Evolutionary conservation across 352 stramenopile species (phyloP), one percentile per base, ranked within the genome.

Genomic region (Pythium pyrilobum): DNA sequence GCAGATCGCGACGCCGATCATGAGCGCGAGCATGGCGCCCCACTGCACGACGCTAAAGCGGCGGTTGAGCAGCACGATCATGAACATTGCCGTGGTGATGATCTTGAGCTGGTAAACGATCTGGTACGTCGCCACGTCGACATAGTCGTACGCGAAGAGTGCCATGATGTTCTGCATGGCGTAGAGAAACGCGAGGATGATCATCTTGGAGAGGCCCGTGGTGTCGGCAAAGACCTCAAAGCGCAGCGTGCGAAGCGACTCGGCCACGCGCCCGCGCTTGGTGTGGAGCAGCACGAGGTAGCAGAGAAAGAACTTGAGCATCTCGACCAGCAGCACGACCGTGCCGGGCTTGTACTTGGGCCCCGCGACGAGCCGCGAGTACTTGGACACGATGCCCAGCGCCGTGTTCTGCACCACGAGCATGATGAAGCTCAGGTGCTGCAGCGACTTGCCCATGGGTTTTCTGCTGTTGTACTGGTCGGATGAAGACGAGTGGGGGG

Each of bases 31-130:
- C 82, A 95, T 92, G 29, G 85, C 80, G 56, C 66, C 64, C 85
- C 85, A 95, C 64, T 95, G 85, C 16, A 95, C 74, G 54, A 74
- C 12, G 43, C 77, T 92, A 62, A 95, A 93, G 55, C 72, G 77
- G 12, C 85, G 81, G 53, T 95, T 83, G 47, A 95, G 77, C 56
- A 95, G 57, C 42, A 95, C 77, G 50, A 92, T 81, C 82, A 93
- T 93, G 59, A 92, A 95, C 71, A 95, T 75, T 50, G 85, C 85
- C 0, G 85, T 95, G 21, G 85, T 95, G 62, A 95, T 90, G 71
- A 95, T 92, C 76, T 95, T 95, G 54, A 92, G 81, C 67, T 95
- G 85, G 66, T 93, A 95, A 43, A 95, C 81, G 56, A 95, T 92
- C 73, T 95, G 82, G 63, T 92, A 95, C 64, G 84, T 95, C 47